Evolutionary conservation across 2,329 filamentous ascomycete genomes (phyloP).

Genomic region (Pestalotiopsis sp.): DNA sequence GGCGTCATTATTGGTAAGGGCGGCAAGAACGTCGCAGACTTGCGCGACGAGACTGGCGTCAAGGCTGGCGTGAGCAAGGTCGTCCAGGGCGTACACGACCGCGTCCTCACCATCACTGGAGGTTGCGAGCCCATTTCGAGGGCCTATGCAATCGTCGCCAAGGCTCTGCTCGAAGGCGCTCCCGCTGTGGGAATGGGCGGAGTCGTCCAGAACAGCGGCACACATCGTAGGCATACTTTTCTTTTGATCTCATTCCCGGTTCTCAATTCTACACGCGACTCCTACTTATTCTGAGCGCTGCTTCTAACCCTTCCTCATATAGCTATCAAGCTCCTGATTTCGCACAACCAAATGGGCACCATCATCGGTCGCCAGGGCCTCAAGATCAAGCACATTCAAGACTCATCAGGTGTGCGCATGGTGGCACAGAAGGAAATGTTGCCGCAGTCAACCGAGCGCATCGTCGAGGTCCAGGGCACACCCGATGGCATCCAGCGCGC

Average conservation of each 20-base stretch:
- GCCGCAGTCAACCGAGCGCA: slow-evolving; percentile 95
- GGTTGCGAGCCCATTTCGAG: slow-evolving; percentile 85
- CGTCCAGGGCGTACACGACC: slow-evolving; percentile 94
- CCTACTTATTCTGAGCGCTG: background rate
- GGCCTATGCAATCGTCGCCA: slow-evolving; percentile 91
- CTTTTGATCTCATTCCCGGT: slow-evolving; percentile 13
- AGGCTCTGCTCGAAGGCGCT: slow-evolving; percentile 88
- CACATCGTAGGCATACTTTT: slow-evolving; percentile 75
- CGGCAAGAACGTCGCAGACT: slow-evolving; percentile 96
- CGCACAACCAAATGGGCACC: slow-evolving; percentile 99
- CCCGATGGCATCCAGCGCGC: slow-evolving; percentile 95
- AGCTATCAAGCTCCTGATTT: slow-evolving; percentile 98
- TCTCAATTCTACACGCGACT: background rate
- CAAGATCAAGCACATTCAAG: slow-evolving; percentile 99
- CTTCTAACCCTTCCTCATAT: slow-evolving; percentile 27
- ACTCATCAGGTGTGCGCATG: slow-evolving; percentile 96
- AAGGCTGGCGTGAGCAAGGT: slow-evolving; percentile 99
- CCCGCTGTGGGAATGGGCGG: slow-evolving; percentile 97
- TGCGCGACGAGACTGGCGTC: slow-evolving; percentile 96
- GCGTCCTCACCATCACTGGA: slow-evolving; percentile 93
- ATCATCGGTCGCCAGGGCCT: slow-evolving; percentile 96
- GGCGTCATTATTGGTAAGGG: slow-evolving; percentile 99
- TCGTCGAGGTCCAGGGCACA: slow-evolving; percentile 94
- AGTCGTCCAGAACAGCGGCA: slow-evolving; percentile 82
- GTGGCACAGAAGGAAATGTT: slow-evolving; percentile 99